Evolutionary conservation across 768 basidiomycete species (phyloP).

Genomic region (Phlegmacium glaucopus): DNA sequence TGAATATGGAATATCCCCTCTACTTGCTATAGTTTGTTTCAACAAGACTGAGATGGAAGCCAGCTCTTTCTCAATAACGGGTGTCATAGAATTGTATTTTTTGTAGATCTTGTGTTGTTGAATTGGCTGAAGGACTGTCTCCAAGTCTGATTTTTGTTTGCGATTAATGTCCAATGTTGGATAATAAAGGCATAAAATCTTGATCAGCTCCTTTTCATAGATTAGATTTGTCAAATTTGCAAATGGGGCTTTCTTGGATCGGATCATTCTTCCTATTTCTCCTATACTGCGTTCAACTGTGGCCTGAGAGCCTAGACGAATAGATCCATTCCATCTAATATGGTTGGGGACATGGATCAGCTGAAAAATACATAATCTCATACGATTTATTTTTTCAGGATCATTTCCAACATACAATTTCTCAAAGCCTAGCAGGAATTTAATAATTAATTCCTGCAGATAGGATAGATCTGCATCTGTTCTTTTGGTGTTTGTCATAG

Average conservation of each 20-base stretch:
- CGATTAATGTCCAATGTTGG: not conserved
- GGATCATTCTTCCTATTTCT: constrained; percentile 22
- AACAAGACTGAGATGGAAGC: too few relatives aligned
- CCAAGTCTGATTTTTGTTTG: not conserved
- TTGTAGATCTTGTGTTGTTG: too few relatives aligned
- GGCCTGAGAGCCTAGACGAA: constrained; percentile 28
- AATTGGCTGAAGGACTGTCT: too few relatives aligned
- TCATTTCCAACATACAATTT: constrained; percentile 23
- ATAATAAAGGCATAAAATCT: not conserved
- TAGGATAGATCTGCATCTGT: constrained; percentile 13
- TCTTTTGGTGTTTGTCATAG: constrained; percentile 24
- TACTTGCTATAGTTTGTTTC: too few relatives aligned
- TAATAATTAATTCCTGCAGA: constrained; percentile 17
- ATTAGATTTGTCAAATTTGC: constrained; percentile 18
- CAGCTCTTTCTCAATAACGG: too few relatives aligned
- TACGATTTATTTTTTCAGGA: constrained; percentile 13
- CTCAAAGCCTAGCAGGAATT: constrained; percentile 25
- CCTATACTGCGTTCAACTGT: constrained; percentile 26
- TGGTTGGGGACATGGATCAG: constrained; percentile 31
- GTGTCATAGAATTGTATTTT: too few relatives aligned
- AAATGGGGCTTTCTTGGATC: constrained; percentile 27
- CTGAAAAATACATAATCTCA: constrained; percentile 29
- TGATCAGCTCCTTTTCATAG: not conserved
- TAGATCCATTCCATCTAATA: constrained; percentile 32
- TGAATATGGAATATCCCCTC: too few relatives aligned